Evolutionary conservation across 169 alveolate genomes (phyloP), one percentile per base, ranked within the genome.

Genomic region (Plasmodium gallinaceum): DNA sequence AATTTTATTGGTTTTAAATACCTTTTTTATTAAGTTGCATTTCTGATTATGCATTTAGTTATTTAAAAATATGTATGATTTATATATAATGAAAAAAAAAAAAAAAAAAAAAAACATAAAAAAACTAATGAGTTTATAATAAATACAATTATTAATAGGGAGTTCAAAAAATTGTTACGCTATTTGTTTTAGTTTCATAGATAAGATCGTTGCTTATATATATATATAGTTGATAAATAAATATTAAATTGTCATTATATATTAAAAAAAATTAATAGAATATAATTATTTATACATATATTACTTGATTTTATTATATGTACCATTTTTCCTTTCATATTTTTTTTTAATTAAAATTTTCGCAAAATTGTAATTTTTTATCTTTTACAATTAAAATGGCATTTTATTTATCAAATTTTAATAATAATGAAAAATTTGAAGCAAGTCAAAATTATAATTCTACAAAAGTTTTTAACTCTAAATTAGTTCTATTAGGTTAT

Each of bases 401-500:
- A 16, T 61, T 51, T 60, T 83, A 83, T 66, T 43, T 83, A 83
- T 83, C 91, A 45, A 83, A 68, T 51, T 57, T 68, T 52, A 83
- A 83, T 58, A 83, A 46, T 46, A 52, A 61, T 57, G 91, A 61
- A 7, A 83, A 61, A 52, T 83, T 32, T 68, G 91, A 83, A 45
- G 22, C 61, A 9, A 70, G 26, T 60, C 74, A 32, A 46, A 83
- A 52, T 70, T 83, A 66, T 60, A 70, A 83, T 71, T 37, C 91
- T 16, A 83, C 70, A 37, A 83, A 83, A 45, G 74, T 83, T 51
- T 83, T 68, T 57, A 83, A 83, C 66, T 83, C 83, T 18, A 83
- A 83, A 20, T 58, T 83, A 57, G 91, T 83, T 83, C 72, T 83
- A 43, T 51, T 83, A 83, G 91, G 91, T 83, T 18, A 26, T 48